A percentile compares a stretch with the other conserved stretches of the same genome.
These are phyloP conservation scores for Leptographium lundbergii DNA, from an alignment of 2,329 filamentous ascomycete genomes.

Conservation along the genomic window DNA sequence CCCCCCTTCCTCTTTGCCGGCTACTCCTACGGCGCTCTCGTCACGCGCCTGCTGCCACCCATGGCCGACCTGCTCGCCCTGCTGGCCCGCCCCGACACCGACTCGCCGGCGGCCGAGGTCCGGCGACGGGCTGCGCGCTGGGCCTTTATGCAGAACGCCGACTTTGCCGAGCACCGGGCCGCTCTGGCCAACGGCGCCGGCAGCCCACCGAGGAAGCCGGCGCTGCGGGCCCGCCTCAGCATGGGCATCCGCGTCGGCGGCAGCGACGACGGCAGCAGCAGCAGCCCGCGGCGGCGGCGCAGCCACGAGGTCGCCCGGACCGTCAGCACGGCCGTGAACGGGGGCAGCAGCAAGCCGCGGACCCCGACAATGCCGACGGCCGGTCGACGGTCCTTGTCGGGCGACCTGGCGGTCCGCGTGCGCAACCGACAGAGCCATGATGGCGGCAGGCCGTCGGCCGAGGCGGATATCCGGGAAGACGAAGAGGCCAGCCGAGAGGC, in stretches of 20 bases:
- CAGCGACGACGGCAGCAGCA: slow-evolving; percentile 23
- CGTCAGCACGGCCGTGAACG: background rate
- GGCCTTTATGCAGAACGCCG: slow-evolving; percentile 46
- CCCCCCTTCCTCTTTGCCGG: slow-evolving; percentile 48
- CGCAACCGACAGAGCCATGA: too few species aligned
- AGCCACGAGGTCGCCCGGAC: slow-evolving; percentile 6
- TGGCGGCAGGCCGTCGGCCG: too few species aligned
- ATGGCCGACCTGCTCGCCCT: slow-evolving; percentile 43
- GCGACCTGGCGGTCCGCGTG: too few species aligned
- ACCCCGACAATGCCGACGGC: background rate
- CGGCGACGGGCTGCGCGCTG: slow-evolving; percentile 56
- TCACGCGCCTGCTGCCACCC: slow-evolving; percentile 60
- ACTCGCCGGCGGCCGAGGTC: slow-evolving; percentile 54
- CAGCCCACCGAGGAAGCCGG: background rate
- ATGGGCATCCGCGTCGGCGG: slow-evolving; percentile 37
- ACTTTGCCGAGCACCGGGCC: slow-evolving; percentile 24
- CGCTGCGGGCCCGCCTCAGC: slow-evolving; percentile 10
- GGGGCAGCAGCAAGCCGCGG: background rate
- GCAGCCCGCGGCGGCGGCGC: slow-evolving; percentile 4
- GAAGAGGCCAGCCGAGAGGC: too few species aligned
- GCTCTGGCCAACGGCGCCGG: slow-evolving; percentile 12
- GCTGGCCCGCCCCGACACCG: slow-evolving; percentile 40
- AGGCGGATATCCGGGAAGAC: too few species aligned
- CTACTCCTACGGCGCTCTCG: slow-evolving; percentile 84
- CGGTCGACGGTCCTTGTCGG: slow-evolving; percentile 5